Evolutionary conservation across 345 rosid genomes (phyloP).

Genomic region (Toxicodendron radicans): DNA sequence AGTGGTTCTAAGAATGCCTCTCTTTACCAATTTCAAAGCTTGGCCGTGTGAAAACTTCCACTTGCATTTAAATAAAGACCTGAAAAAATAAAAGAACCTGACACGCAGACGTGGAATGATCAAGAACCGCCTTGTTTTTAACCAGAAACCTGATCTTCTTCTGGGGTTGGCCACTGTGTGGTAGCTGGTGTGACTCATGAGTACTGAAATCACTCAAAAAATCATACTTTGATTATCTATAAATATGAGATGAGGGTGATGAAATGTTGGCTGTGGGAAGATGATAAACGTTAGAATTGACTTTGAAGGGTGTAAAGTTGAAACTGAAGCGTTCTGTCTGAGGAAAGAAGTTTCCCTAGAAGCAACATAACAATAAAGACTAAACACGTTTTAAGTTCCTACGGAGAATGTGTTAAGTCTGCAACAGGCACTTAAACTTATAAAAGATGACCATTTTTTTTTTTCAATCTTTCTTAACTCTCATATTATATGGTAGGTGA

Average conservation of each 20-base stretch:
- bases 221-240: too few relatives aligned
- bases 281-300: neutral
- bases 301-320: neutral
- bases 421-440: neutral
- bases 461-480: too few relatives aligned
- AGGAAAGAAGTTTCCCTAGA: neutral
- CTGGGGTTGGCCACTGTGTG: neutral
- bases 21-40: constrained; percentile 14
- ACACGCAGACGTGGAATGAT: neutral
- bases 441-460: too few relatives aligned
- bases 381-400: neutral
- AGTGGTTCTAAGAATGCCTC: neutral
- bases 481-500: too few relatives aligned
- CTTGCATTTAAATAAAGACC: neutral
- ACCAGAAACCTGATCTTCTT: constrained; percentile 13
- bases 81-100: neutral
- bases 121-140: constrained; percentile 10
- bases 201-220: neutral
- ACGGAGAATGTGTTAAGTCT: neutral
- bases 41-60: constrained; percentile 9
- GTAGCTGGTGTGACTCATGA: neutral
- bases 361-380: neutral
- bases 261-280: neutral
- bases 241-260: too few relatives aligned
- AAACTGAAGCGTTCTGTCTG: neutral